Percentiles rank a stretch among this genome's conserved stretches.
Conservation (phyloP, 192 early-diverging fungal species). For the Allomyces arbusculus region DNA sequence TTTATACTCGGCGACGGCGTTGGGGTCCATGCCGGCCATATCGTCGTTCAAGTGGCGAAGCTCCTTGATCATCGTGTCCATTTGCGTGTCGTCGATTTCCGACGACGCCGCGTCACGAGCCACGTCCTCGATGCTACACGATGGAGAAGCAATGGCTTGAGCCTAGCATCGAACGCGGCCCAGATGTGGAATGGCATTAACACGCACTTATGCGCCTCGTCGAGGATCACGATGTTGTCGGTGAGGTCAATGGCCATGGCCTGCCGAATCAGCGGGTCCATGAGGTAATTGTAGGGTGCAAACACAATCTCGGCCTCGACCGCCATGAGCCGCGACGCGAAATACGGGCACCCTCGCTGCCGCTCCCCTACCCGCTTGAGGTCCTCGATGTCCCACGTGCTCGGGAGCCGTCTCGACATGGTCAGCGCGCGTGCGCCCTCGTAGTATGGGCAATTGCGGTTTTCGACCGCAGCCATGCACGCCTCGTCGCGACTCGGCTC, state of each 20-base stretch:
- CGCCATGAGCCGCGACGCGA: conserved; percentile 20
- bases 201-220: conserved; percentile 16
- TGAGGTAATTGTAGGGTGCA: conserved; percentile 44
- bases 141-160: neutral
- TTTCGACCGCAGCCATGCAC: conserved; percentile 24
- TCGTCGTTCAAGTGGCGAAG: too few species aligned
- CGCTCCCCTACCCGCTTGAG: conserved; percentile 17
- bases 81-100: conserved; percentile 21
- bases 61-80: conserved; percentile 9
- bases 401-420: conserved; percentile 6
- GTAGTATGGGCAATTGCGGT: conserved; percentile 1
- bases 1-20: too few species aligned
- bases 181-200: neutral
- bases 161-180: neutral
- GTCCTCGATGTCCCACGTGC: conserved; percentile 37
- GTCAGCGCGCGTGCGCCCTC: neutral
- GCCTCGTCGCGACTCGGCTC: conserved; percentile 26
- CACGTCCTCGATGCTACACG: conserved; percentile 40
- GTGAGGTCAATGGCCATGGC: conserved; percentile 23
- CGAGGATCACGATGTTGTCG: conserved; percentile 28
- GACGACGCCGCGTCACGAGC: conserved; percentile 26
- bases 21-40: too few species aligned
- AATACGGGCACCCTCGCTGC: conserved; percentile 31
- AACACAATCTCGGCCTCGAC: conserved; percentile 31
- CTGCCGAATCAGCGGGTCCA: conserved; percentile 32